Base-by-base conservation (phyloP, 2,329 filamentous ascomycete species). In the Thielaviopsis cerberus region DNA sequence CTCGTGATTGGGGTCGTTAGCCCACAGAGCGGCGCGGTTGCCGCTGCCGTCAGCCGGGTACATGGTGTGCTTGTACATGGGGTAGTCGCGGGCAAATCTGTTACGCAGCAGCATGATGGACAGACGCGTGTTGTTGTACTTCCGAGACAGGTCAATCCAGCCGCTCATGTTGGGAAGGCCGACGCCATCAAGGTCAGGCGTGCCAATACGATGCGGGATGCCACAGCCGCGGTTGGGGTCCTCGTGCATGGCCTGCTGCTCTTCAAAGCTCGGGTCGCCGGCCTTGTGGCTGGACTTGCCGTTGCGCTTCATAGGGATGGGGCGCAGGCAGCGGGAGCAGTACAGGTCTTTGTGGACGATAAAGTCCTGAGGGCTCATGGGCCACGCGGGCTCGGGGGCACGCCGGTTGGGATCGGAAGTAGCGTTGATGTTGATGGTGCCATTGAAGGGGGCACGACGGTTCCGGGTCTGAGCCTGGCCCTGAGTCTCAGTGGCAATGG, bases 121-220 rank as follows among this genome's bases (percentile, higher is more conserved):
- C 17, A 61, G 53, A 50, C 55, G 57, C 30, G 52, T 59, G 20
- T 50, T 53, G n/a, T 52, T 51, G 55, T 57, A 58, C 20, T 51
- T 53, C n/a, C 52, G 52, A 20, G 52, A 55, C 25, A 57, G 55
- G 23, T 59, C 58, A 15, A 62, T 52, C 60, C 58, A 62, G 34
- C 60, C 60, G 51, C 58, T 58, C 7, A 37, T 53, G 26, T 62
- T 60, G n/a, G 60, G 60, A 8, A 62, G 41, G 11, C 58, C 54
- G 41, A 54, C 25, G 13, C 58, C 60, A n/a, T 56, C 25, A 23
- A 57, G 13, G 15, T 59, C 50, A 6, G 57, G 53, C 22, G 52
- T 34, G 24, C 60, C 60, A 11, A 54, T 55, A 3, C 55, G 58
- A 30, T 58, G 53, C 17, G 55, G 55, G 48, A 62, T 62, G 15